Percentiles rank a stretch among this genome's conserved stretches.
phyloP scores from a whole-genome alignment of 306 rosid genomes.

The Begonia fuchsioides region DNA sequence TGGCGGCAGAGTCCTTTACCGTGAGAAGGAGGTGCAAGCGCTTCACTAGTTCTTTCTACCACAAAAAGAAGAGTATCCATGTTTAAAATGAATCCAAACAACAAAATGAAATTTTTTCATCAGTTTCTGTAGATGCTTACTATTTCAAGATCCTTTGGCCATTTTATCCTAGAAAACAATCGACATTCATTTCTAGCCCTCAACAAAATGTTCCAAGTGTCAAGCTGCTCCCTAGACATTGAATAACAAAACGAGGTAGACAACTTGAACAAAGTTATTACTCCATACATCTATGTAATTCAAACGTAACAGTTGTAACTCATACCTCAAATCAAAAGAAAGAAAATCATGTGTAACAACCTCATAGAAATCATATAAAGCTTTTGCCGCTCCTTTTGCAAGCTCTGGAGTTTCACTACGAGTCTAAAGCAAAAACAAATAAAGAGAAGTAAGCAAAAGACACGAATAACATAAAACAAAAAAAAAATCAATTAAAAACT shows the following conservation, averaged over 20 bases:
- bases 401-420: constrained; percentile 61
- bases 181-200: constrained; percentile 81
- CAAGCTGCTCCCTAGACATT: constrained; percentile 70
- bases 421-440: constrained; percentile 27
- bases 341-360: constrained; percentile 74
- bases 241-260: constrained; percentile 2
- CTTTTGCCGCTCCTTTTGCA: constrained; percentile 76
- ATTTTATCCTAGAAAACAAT: constrained; percentile 54
- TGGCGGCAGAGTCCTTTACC: constrained; percentile 82
- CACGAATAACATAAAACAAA: neutral
- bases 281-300: constrained; percentile 3
- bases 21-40: constrained; percentile 90
- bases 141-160: constrained; percentile 84
- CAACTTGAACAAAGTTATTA: constrained; percentile 1
- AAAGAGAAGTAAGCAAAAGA: constrained; percentile 3
- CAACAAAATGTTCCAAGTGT: constrained; percentile 78
- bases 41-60: constrained; percentile 78
- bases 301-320: constrained; percentile 9
- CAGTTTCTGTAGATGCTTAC: constrained; percentile 25
- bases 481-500: neutral
- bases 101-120: neutral
- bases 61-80: constrained; percentile 5
- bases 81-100: constrained; percentile 2
- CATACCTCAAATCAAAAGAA: constrained; percentile 67
- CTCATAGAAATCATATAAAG: constrained; percentile 57